These are phyloP conservation scores for Leptographium radiaticola DNA, from an alignment of 2,329 filamentous ascomycete species.

Conservation along the genomic window DNA sequence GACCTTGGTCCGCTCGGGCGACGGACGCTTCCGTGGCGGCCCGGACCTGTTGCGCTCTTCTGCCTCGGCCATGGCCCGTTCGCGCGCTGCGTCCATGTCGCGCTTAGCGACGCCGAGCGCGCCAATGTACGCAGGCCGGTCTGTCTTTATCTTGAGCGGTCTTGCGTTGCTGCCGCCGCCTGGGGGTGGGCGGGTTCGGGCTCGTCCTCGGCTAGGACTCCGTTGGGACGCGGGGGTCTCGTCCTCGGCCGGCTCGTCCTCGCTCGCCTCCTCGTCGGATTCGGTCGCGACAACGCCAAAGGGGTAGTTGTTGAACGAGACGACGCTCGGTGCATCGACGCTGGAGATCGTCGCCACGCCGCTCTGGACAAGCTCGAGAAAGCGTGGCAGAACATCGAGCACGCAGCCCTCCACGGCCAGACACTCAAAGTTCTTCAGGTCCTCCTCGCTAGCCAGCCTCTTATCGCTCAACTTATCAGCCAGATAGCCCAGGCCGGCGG, in stretches of 20 bases:
- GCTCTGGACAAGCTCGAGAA: slow-evolving; percentile 7
- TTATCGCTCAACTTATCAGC: neutral
- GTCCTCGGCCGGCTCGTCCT: neutral
- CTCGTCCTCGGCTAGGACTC: neutral
- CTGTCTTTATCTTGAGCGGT: neutral
- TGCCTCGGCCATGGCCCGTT: neutral
- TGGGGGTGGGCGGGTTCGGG: neutral
- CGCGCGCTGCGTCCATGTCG: slow-evolving; percentile 1
- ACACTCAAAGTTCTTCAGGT: slow-evolving; percentile 5
- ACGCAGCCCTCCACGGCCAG: slow-evolving; percentile 4
- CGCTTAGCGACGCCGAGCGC: slow-evolving; percentile 2
- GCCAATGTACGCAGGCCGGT: slow-evolving; percentile 1
- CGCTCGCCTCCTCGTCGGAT: neutral
- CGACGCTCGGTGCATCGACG: neutral
- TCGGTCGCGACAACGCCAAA: slow-evolving; percentile 4
- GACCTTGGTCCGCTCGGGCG: slow-evolving; percentile 1
- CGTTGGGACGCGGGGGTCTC: neutral
- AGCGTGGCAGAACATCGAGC: slow-evolving; percentile 1
- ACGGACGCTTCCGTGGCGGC: neutral
- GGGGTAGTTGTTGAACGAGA: slow-evolving; percentile 3
- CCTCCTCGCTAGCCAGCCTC: slow-evolving; percentile 3
- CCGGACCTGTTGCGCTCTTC: neutral
- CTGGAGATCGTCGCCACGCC: neutral
- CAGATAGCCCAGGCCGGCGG: neutral
- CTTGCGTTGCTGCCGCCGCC: neutral